These are phyloP conservation scores for Pseudonectria foliicola DNA, from an alignment of 2,329 filamentous ascomycete species.

Conservation along the genomic window DNA sequence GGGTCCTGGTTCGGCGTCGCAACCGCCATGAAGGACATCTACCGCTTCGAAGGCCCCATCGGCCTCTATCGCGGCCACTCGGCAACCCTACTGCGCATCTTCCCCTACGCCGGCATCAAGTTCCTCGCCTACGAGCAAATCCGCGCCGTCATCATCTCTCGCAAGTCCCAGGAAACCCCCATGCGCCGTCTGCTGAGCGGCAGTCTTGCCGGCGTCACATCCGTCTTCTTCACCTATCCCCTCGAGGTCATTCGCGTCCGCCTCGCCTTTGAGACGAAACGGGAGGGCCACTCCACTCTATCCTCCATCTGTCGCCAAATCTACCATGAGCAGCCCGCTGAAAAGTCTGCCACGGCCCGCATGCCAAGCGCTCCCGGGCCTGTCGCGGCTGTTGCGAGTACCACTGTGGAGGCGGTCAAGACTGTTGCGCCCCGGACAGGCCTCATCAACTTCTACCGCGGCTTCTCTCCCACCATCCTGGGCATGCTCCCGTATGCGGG, in stretches of 20 bases:
- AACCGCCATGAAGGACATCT: conserved; percentile 79
- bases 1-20: conserved; percentile 80
- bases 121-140: conserved; percentile 98
- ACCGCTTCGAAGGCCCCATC: conserved; percentile 60
- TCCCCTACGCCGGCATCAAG: conserved; percentile 96
- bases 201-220: conserved; percentile 73
- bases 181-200: conserved; percentile 68
- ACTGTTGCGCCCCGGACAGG: conserved; percentile 55
- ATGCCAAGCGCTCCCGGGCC: conserved; percentile 20
- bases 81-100: conserved; percentile 87
- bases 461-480: conserved; percentile 81
- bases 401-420: conserved; percentile 34
- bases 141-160: conserved; percentile 67
- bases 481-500: conserved; percentile 98
- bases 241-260: conserved; percentile 89
- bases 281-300: conserved; percentile 61
- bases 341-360: conserved; percentile 24
- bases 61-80: conserved; percentile 93
- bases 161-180: conserved; percentile 68
- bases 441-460: conserved; percentile 86
- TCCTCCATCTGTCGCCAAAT: conserved; percentile 76
- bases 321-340: conserved; percentile 64
- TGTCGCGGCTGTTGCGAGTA: conserved; percentile 32
- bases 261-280: conserved; percentile 87
- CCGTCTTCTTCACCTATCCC: conserved; percentile 94